phyloP scores from a whole-genome alignment of 108 stramenopile species.

The Skeletonema marinoi region DNA sequence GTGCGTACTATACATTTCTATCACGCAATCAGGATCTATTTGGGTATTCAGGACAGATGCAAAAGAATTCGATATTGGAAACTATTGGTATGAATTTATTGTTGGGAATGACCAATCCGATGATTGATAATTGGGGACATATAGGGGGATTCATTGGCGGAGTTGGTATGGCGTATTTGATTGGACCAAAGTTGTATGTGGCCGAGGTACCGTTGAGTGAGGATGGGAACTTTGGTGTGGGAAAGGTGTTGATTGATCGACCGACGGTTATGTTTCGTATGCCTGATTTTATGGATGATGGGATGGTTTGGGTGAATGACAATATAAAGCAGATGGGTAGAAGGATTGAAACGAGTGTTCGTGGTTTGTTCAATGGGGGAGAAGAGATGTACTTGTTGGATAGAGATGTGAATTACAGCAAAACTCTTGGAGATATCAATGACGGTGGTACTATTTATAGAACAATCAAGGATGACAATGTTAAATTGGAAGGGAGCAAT shows the following conservation, averaged over 20 bases:
- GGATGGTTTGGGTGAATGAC: conserved; percentile 12
- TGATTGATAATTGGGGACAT: conserved; percentile 88
- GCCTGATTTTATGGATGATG: conserved; percentile 29
- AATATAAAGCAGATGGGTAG: conserved; percentile 16
- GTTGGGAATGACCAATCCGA: conserved; percentile 44
- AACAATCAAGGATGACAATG: conserved; percentile 1
- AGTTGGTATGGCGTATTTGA: conserved; percentile 71
- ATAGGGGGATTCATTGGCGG: conserved; percentile 72
- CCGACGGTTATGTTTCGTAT: conserved; percentile 19
- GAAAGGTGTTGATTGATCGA: conserved; percentile 33
- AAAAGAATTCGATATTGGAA: conserved; percentile 35
- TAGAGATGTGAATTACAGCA: conserved; percentile 13
- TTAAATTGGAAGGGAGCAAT: conserved; percentile 11
- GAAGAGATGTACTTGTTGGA: conserved; percentile 5
- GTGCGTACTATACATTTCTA: conserved; percentile 76
- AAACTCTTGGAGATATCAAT: not conserved
- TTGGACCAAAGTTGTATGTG: conserved; percentile 75
- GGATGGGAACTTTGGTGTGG: conserved; percentile 34
- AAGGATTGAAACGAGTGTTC: conserved; percentile 3
- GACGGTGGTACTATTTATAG: conserved; percentile 11
- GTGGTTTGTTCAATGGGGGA: not conserved
- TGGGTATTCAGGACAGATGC: conserved; percentile 41
- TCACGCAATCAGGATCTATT: conserved; percentile 62
- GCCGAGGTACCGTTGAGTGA: conserved; percentile 59
- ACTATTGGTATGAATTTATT: conserved; percentile 52